Percentiles rank a stretch among this genome's conserved stretches.
Conservation (phyloP, 495 filamentous ascomycete species). For the Symbiotaphrina buchneri region DNA sequence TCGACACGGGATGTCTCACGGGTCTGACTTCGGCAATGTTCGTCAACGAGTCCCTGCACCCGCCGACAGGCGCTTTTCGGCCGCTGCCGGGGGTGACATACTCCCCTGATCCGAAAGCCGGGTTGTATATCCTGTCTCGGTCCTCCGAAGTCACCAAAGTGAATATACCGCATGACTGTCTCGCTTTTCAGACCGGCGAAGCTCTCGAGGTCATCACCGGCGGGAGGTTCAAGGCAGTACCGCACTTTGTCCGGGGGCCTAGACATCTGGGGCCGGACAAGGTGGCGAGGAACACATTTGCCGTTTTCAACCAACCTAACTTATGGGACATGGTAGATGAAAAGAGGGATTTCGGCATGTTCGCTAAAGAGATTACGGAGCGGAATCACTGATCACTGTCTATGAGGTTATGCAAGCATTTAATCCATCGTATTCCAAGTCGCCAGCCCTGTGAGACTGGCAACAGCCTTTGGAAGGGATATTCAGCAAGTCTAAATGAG, state of each 20-base stretch:
- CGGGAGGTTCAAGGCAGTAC: conserved; percentile 80
- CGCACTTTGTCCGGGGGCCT: conserved; percentile 79
- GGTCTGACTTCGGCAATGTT: conserved; percentile 94
- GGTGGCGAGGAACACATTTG: conserved; percentile 79
- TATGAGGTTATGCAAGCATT: conserved; percentile 1
- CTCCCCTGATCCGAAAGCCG: conserved; percentile 64
- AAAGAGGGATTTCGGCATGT: conserved; percentile 60
- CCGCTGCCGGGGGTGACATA: conserved; percentile 42
- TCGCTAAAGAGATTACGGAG: conserved; percentile 64
- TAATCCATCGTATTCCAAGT: too few species aligned
- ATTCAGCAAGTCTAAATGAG: too few species aligned
- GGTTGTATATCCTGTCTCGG: conserved; percentile 80
- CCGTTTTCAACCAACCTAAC: conserved; percentile 95
- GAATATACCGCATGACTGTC: conserved; percentile 68
- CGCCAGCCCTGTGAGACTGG: too few species aligned
- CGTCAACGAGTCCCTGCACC: conserved; percentile 41
- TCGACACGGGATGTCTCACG: conserved; percentile 84
- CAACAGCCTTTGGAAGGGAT: too few species aligned
- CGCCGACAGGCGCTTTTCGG: conserved; percentile 1
- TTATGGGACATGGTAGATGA: conserved; percentile 65
- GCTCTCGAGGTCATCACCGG: conserved; percentile 71
- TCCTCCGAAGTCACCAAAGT: conserved; percentile 61
- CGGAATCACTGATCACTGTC: conserved; percentile 32
- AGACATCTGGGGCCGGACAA: conserved; percentile 17
- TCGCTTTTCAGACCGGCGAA: conserved; percentile 93